A percentile compares a stretch with the other conserved stretches of the same genome.
phyloP scores from a whole-genome alignment of 2,329 filamentous ascomycete genomes.

The Colletotrichum theobromicola region DNA sequence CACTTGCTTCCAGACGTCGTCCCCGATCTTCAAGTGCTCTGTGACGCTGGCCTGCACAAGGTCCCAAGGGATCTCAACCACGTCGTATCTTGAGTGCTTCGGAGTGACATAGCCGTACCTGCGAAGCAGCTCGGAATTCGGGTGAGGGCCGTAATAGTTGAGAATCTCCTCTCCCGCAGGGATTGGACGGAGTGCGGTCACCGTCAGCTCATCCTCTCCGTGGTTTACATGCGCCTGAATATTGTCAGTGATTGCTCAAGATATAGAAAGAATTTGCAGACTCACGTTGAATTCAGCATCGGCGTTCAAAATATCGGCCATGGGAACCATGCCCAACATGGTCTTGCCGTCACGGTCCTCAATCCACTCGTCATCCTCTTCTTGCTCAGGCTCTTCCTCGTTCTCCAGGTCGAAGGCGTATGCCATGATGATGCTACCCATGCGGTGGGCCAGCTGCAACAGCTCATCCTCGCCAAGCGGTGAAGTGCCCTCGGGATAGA shows the following conservation, averaged over 20 bases:
- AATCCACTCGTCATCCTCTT: slow-evolving; percentile 68
- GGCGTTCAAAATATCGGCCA: slow-evolving; percentile 90
- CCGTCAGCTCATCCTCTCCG: slow-evolving; percentile 63
- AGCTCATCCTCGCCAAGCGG: slow-evolving; percentile 49
- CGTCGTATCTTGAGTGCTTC: slow-evolving; percentile 79
- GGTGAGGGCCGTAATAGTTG: slow-evolving; percentile 88
- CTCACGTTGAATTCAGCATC: slow-evolving; percentile 85
- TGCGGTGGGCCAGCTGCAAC: slow-evolving; percentile 68
- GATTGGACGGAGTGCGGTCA: slow-evolving; percentile 74
- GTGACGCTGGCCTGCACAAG: slow-evolving; percentile 55
- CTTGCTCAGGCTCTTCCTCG: slow-evolving; percentile 61
- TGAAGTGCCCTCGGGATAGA: slow-evolving; percentile 42
- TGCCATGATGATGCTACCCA: slow-evolving; percentile 90
- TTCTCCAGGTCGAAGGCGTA: slow-evolving; percentile 85
- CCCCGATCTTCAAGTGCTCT: slow-evolving; percentile 40
- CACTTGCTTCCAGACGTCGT: slow-evolving; percentile 44
- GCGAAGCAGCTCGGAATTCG: slow-evolving; percentile 81
- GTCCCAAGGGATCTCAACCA: slow-evolving; percentile 76
- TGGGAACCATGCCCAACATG: slow-evolving; percentile 84
- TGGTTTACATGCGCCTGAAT: slow-evolving; percentile 59
- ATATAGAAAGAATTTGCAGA: accelerated
- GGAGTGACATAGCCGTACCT: slow-evolving; percentile 88
- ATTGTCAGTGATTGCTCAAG: not conserved
- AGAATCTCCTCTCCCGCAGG: slow-evolving; percentile 76
- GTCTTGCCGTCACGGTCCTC: slow-evolving; percentile 64